phyloP scores from a whole-genome alignment of 2,329 filamentous ascomycete genomes.

The Emergomyces orientalis region DNA sequence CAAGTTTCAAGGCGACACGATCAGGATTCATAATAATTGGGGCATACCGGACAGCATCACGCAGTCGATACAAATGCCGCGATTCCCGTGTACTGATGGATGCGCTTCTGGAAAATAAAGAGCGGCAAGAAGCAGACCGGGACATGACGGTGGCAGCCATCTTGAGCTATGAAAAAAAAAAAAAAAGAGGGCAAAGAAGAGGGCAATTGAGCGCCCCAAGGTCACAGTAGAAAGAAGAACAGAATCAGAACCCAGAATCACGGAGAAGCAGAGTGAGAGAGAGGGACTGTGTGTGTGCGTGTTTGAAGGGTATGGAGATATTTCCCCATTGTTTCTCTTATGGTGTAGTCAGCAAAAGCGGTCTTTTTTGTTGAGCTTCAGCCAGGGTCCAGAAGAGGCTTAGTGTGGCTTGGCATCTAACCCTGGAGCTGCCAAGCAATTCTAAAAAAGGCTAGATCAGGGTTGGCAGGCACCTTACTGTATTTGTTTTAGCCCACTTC shows the following conservation, averaged over 20 bases:
- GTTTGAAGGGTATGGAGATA: not conserved
- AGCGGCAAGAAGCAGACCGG: constrained; percentile 37
- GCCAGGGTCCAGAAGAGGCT: not conserved
- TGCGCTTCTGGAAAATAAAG: constrained; percentile 34
- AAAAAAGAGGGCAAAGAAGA: not conserved
- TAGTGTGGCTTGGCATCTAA: not conserved
- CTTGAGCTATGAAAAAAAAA: constrained; percentile 20
- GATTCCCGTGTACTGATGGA: constrained; percentile 38
- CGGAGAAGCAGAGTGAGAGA: not conserved
- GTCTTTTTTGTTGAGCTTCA: constrained; percentile 4
- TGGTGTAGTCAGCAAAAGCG: not conserved
- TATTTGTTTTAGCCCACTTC: not conserved
- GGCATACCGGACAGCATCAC: constrained; percentile 34
- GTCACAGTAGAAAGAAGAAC: not conserved
- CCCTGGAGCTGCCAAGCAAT: too few species aligned
- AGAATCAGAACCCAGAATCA: not conserved
- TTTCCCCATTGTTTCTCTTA: not conserved
- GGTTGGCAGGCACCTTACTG: not conserved
- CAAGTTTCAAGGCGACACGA: constrained; percentile 7
- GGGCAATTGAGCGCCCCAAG: constrained; percentile 6
- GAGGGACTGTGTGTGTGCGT: not conserved
- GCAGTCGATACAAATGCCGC: constrained; percentile 36
- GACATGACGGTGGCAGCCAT: constrained; percentile 47
- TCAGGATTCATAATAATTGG: not conserved
- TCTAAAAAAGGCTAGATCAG: not conserved